Conservation (phyloP, 2,329 filamentous ascomycete genomes). For the Myriosclerotinia curreyana region DNA sequence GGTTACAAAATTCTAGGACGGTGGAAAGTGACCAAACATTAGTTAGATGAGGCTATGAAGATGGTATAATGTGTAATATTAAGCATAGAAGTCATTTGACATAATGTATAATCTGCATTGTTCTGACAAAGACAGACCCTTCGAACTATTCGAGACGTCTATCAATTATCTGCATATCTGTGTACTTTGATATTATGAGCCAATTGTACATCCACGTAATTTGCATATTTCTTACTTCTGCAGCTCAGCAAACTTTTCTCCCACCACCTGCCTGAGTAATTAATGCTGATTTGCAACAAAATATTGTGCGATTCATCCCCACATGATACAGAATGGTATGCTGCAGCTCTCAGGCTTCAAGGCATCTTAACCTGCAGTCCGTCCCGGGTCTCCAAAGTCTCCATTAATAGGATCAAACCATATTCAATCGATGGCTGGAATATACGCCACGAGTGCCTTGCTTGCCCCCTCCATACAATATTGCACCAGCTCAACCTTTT, state of each 20-base stretch:
- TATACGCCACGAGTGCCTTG: slow-evolving; percentile 70
- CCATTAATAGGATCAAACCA: neutral
- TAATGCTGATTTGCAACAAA: slow-evolving; percentile 18
- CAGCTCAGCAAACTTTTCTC: neutral
- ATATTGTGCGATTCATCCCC: slow-evolving; percentile 7
- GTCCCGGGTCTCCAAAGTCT: neutral
- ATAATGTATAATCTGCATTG: neutral
- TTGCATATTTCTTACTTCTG: neutral
- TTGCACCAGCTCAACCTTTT: slow-evolving; percentile 73
- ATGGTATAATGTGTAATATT: neutral
- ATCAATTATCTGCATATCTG: neutral
- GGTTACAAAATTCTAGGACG: slow-evolving; percentile 8
- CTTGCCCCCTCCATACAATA: slow-evolving; percentile 90
- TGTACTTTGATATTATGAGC: neutral
- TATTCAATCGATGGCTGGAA: slow-evolving; percentile 42
- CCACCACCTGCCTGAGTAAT: slow-evolving; percentile 16
- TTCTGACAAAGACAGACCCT: no score
- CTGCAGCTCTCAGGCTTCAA: neutral
- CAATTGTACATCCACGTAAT: neutral
- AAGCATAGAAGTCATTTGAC: neutral
- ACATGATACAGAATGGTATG: slow-evolving; percentile 1
- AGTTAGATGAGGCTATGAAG: slow-evolving; percentile 11
- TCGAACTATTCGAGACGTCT: neutral
- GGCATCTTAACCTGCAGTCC: neutral
- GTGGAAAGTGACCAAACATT: slow-evolving; percentile 16